Evolutionary conservation across 179 eudicot genomes (phyloP), one percentile per base, ranked within the genome.

Genomic region (Beta macrorhiza): DNA sequence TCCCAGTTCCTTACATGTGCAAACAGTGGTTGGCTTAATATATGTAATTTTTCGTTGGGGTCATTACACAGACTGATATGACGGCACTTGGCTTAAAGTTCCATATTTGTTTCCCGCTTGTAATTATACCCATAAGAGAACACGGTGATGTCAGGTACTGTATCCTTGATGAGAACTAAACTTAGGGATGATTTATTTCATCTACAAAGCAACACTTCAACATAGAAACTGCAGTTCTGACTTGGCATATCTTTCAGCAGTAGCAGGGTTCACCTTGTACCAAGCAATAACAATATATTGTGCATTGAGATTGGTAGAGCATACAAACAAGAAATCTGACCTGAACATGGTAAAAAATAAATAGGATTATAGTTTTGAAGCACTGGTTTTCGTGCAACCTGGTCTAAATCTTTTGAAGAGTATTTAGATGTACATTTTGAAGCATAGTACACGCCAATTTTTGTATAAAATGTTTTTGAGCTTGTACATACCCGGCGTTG

Each of bases 1-100:
- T 92, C 56, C 98, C 99, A n/a, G 99, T 95, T 84, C 99, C 93
- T 72, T 98, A 95, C 84, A 87, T 91, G 98, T 95, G 99, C 91
- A 95, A 94, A 83, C 98, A 93, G 71, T 95, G 99, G 99, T 78
- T 95, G 89, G 96, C 96, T 67, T 92, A 95, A 81, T 91, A 95
- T 88, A 93, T 95, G 99, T 95, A 87, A 85, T 69, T 47, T 32
- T 25, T 55, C 45, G 10, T 58, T 5, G 15, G 9, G 72, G 59
- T 16, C 44, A 17, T 58, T 8, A 45, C 64, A 47, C 19, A 5
- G 25, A 0, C 8, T 20, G 45, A 37, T 0, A 4, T 5, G 32
- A 44, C 58, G 8, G 67, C 76, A 58, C 49, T 75, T 19, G 69
- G 58, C 56, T 71, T 71, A 16, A 71, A 44, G 2, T 44, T 47